Percentiles rank a stretch among this genome's conserved stretches.
These are phyloP conservation scores for Hansenula lynferdii DNA, from an alignment of 1,139 yeast genomes.

Conservation along the genomic window DNA sequence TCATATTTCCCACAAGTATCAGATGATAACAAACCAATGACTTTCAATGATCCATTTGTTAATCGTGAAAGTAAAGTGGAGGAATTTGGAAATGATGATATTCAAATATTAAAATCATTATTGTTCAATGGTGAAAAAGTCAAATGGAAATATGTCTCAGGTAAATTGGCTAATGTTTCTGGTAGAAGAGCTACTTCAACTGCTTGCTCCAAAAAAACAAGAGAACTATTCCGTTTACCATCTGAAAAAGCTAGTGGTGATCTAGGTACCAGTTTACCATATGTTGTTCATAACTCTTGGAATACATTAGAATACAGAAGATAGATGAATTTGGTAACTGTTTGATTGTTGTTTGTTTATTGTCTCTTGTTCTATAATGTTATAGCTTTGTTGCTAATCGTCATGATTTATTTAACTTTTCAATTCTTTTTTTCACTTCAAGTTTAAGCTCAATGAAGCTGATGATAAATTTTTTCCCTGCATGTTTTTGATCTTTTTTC, in stretches of 20 bases:
- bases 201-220: slow-evolving; percentile 36
- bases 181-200: slow-evolving; percentile 32
- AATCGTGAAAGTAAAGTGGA: slow-evolving; percentile 13
- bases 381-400: no score
- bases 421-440: no score
- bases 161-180: slow-evolving; percentile 13
- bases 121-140: slow-evolving; percentile 34
- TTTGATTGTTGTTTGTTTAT: not conserved
- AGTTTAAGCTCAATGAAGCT: no score
- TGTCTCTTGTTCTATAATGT: not conserved
- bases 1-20: not conserved
- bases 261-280: slow-evolving; percentile 33
- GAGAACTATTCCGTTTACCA: slow-evolving; percentile 34
- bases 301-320: slow-evolving; percentile 17
- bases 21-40: not conserved
- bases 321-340: not conserved
- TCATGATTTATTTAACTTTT: no score
- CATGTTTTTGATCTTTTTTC: no score
- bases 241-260: slow-evolving; percentile 30
- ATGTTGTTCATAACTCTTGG: slow-evolving; percentile 38
- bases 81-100: slow-evolving; percentile 24
- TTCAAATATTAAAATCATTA: slow-evolving; percentile 28
- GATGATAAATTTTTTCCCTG: no score
- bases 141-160: slow-evolving; percentile 38
- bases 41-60: slow-evolving; percentile 1